These are phyloP conservation scores for Phialocephala sp. DNA, from an alignment of 2,329 filamentous ascomycete genomes.

Conservation along the genomic window DNA sequence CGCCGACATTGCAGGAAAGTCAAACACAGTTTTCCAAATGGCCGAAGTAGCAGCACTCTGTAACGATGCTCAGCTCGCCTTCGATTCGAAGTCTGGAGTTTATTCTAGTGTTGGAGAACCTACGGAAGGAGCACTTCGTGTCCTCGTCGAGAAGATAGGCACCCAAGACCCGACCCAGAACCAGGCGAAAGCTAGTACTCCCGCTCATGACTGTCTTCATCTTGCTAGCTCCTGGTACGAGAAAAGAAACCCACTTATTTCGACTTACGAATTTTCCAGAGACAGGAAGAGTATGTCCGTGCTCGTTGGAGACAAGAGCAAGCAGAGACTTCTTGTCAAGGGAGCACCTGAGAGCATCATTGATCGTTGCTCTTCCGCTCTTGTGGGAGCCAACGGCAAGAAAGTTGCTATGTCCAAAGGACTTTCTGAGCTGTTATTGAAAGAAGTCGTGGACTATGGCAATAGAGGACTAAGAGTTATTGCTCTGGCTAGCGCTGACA, in stretches of 20 bases:
- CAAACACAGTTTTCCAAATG: slow-evolving; percentile 81
- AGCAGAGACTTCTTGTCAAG: slow-evolving; percentile 89
- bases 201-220: slow-evolving; percentile 70
- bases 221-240: slow-evolving; percentile 87
- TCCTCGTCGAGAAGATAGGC: slow-evolving; percentile 92
- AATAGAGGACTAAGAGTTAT: slow-evolving; percentile 94
- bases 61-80: slow-evolving; percentile 85
- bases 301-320: slow-evolving; percentile 71
- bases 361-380: slow-evolving; percentile 83
- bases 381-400: slow-evolving; percentile 80
- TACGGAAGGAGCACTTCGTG: slow-evolving; percentile 90
- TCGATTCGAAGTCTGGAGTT: slow-evolving; percentile 74
- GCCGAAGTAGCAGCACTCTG: slow-evolving; percentile 76
- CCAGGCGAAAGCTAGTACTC: slow-evolving; percentile 52
- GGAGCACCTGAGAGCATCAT: slow-evolving; percentile 94
- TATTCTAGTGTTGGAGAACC: slow-evolving; percentile 91
- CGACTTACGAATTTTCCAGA: slow-evolving; percentile 95
- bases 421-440: slow-evolving; percentile 71
- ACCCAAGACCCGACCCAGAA: slow-evolving; percentile 62
- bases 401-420: slow-evolving; percentile 74
- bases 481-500: slow-evolving; percentile 83
- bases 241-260: slow-evolving; percentile 72
- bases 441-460: slow-evolving; percentile 87
- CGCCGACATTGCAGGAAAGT: slow-evolving; percentile 71
- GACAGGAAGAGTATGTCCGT: slow-evolving; percentile 99